Evolutionary conservation across 2,329 filamentous ascomycete species (phyloP).

Genomic region (Monilinia polystroma): DNA sequence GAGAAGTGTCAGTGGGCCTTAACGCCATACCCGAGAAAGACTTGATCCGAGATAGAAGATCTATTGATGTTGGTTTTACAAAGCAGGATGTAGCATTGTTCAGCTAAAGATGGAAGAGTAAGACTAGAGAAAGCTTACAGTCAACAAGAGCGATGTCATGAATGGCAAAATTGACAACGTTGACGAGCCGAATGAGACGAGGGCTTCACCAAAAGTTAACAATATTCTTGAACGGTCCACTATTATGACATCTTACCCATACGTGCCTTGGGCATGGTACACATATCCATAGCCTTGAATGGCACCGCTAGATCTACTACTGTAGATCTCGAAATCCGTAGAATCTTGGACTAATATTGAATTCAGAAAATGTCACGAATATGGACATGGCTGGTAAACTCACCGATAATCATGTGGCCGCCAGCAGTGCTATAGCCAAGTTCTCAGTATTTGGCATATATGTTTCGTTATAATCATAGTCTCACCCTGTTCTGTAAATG

Average conservation of each 20-base stretch:
- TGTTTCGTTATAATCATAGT: not conserved
- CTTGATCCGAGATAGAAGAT: not conserved
- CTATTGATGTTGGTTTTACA: not conserved
- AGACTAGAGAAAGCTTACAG: slow-evolving; percentile 15
- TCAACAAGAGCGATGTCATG: slow-evolving; percentile 32
- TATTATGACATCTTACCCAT: slow-evolving; percentile 5
- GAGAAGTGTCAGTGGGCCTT: not conserved
- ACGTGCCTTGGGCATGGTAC: slow-evolving; percentile 41
- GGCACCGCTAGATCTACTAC: slow-evolving; percentile 50
- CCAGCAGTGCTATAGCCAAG: slow-evolving; percentile 37
- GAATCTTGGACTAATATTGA: slow-evolving; percentile 43
- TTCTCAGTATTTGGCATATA: not conserved
- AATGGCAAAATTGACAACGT: slow-evolving; percentile 28
- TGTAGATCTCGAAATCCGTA: slow-evolving; percentile 54
- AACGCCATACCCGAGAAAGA: not conserved
- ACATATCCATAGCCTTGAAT: slow-evolving; percentile 54
- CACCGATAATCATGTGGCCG: slow-evolving; percentile 52
- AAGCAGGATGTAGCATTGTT: not conserved
- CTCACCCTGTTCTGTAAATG: slow-evolving; percentile 49
- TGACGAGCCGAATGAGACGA: slow-evolving; percentile 27
- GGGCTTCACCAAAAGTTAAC: slow-evolving; percentile 21
- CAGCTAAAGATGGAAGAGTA: not conserved
- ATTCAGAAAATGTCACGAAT: not conserved
- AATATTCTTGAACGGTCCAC: not conserved
- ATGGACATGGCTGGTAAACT: not conserved